These are phyloP conservation scores for Saccharomyces hybrid DNA, from an alignment of 1,139 yeast species.

Conservation along the genomic window DNA sequence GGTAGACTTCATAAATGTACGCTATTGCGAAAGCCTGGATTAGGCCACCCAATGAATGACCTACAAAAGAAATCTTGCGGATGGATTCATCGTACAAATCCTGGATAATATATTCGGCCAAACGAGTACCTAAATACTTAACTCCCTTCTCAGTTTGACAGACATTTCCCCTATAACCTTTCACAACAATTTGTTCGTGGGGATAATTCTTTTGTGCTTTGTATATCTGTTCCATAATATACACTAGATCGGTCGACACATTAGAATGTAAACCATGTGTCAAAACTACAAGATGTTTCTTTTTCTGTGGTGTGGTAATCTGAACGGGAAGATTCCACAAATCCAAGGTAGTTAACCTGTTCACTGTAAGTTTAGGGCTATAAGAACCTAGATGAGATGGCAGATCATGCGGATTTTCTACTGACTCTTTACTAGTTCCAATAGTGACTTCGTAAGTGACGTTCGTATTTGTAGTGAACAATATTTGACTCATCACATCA, in stretches of 20 bases:
- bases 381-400: constrained; percentile 18
- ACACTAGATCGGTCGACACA: constrained; percentile 78
- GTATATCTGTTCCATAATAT: constrained; percentile 72
- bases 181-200: constrained; percentile 54
- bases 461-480: constrained; percentile 63
- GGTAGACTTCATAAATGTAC: constrained; percentile 59
- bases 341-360: constrained; percentile 54
- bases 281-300: constrained; percentile 30
- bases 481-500: constrained; percentile 72
- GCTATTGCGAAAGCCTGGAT: constrained; percentile 87
- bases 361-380: constrained; percentile 36
- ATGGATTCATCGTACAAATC: constrained; percentile 44
- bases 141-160: constrained; percentile 87
- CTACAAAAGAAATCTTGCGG: constrained; percentile 66
- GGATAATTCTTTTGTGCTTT: constrained; percentile 36
- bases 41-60: constrained; percentile 86
- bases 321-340: constrained; percentile 64
- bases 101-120: constrained; percentile 66
- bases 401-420: constrained; percentile 10
- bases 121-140: constrained; percentile 70
- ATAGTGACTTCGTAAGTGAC: constrained; percentile 62
- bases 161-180: constrained; percentile 75
- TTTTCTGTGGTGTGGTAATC: constrained; percentile 14
- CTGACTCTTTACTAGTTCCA: constrained; percentile 42
- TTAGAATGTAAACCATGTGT: constrained; percentile 91